Percentiles rank a stretch among this genome's conserved stretches.
These are phyloP conservation scores for Wallacemonas sp. DNA, from an alignment of 208 protist species.

Conservation along the genomic window DNA sequence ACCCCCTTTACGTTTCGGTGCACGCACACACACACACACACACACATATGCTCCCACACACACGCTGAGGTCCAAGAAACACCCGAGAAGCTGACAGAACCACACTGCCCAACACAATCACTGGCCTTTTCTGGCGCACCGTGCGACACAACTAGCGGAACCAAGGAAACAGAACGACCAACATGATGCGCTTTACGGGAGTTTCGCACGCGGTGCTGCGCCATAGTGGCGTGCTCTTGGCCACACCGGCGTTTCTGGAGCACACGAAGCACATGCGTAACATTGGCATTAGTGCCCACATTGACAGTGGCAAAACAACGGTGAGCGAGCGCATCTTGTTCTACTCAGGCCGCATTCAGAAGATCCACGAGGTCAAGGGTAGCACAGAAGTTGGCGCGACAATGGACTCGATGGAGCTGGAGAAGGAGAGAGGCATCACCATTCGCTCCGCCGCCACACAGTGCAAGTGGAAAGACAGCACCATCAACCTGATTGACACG, in stretches of 20 bases:
- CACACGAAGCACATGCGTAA: conserved; percentile 87
- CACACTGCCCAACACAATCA: no score
- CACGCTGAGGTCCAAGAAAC: no score
- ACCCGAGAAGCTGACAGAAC: no score
- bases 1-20: no score
- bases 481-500: conserved; percentile 99
- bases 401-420: conserved; percentile 99
- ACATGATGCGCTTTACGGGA: conserved; percentile 32
- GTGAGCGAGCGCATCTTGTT: conserved; percentile 98
- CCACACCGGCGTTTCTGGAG: conserved; percentile 73
- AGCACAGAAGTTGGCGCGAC: conserved; percentile 98
- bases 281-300: conserved; percentile 98
- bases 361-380: conserved; percentile 98
- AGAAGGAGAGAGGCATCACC: conserved; percentile 99
- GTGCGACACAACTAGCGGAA: background rate
- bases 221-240: conserved; percentile 29
- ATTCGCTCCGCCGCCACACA: conserved; percentile 99
- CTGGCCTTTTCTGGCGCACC: background rate
- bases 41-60: no score
- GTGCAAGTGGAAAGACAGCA: conserved; percentile 92
- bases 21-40: no score
- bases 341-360: conserved; percentile 96
- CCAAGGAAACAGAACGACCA: background rate
- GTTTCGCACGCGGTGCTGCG: conserved; percentile 30
- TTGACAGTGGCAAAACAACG: conserved; percentile 99